Conservation (phyloP, 768 basidiomycete genomes). For the Panellus pusillus region DNA sequence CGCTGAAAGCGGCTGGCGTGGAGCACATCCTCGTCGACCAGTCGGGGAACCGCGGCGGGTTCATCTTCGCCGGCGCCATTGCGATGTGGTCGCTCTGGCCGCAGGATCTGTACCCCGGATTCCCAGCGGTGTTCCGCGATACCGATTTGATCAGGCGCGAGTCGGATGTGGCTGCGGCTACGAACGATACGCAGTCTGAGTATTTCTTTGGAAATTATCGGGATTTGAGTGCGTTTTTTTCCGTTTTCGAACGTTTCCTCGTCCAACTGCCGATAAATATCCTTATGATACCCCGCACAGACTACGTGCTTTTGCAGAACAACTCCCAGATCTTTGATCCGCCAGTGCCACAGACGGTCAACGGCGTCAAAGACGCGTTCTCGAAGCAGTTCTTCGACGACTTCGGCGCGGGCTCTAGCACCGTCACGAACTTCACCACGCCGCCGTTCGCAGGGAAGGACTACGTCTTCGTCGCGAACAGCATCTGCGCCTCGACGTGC, state of each 20-base stretch:
- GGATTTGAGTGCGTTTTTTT: no score
- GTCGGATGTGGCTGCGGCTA: slow-evolving; percentile 1
- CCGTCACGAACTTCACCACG: slow-evolving; percentile 13
- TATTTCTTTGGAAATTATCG: slow-evolving; percentile 17
- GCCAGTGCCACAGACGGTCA: slow-evolving; percentile 13
- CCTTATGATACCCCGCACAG: background rate
- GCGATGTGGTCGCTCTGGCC: slow-evolving; percentile 17
- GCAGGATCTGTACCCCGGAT: slow-evolving; percentile 15
- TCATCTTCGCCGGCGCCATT: slow-evolving; percentile 16
- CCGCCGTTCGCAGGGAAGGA: slow-evolving; percentile 16
- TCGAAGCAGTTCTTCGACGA: slow-evolving; percentile 17
- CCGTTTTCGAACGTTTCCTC: no score
- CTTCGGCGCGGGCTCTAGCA: slow-evolving; percentile 15
- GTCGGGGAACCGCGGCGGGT: slow-evolving; percentile 20
- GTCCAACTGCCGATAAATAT: no score
- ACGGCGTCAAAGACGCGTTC: slow-evolving; percentile 17
- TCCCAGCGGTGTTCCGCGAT: slow-evolving; percentile 13
- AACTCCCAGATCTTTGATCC: slow-evolving; percentile 19
- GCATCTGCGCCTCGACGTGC: slow-evolving; percentile 18
- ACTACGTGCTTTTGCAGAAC: slow-evolving; percentile 9
- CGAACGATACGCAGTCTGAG: slow-evolving; percentile 6
- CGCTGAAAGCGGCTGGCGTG: slow-evolving; percentile 18
- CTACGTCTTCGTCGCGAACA: slow-evolving; percentile 18
- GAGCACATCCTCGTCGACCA: slow-evolving; percentile 17
- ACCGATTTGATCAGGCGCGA: slow-evolving; percentile 17